phyloP scores from a whole-genome alignment of 202 grass and related monocot genomes.

The Saccharum hybrid region DNA sequence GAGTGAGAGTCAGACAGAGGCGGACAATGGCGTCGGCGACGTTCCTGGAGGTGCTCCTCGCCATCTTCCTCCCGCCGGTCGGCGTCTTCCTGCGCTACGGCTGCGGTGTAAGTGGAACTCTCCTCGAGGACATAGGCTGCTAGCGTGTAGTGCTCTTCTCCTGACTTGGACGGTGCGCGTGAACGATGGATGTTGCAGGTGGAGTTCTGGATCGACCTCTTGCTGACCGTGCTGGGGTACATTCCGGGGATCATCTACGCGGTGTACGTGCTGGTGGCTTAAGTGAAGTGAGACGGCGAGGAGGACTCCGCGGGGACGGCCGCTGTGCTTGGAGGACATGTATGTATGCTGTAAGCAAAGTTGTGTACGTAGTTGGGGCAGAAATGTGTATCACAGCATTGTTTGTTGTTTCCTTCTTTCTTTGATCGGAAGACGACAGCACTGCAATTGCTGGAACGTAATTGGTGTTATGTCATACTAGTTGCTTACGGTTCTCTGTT shows the following conservation, averaged over 20 bases:
- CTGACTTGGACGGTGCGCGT: neutral
- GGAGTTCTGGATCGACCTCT: conserved; percentile 76
- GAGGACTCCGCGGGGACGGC: neutral
- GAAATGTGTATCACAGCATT: neutral
- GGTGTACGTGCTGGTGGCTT: conserved; percentile 71
- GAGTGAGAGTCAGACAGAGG: neutral
- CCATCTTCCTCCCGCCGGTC: conserved; percentile 87
- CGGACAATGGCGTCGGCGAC: conserved; percentile 75
- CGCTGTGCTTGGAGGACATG: neutral
- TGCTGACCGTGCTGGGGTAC: conserved; percentile 80
- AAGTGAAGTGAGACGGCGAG: neutral
- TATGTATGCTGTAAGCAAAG: no score
- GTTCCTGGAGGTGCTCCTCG: no score
- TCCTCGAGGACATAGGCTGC: neutral
- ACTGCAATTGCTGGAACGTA: neutral
- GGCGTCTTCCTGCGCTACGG: conserved; percentile 96
- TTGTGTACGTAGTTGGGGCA: neutral
- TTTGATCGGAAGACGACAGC: neutral
- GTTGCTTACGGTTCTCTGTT: no score
- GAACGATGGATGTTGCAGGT: conserved; percentile 42
- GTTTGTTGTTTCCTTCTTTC: neutral
- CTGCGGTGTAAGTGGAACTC: conserved; percentile 58
- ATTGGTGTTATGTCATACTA: neutral
- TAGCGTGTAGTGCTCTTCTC: neutral
- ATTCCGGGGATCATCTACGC: conserved; percentile 90